Percentiles rank a stretch among this genome's conserved stretches.
phyloP scores from a whole-genome alignment of 352 stramenopile genomes.

The Globisporangium yorkense region DNA sequence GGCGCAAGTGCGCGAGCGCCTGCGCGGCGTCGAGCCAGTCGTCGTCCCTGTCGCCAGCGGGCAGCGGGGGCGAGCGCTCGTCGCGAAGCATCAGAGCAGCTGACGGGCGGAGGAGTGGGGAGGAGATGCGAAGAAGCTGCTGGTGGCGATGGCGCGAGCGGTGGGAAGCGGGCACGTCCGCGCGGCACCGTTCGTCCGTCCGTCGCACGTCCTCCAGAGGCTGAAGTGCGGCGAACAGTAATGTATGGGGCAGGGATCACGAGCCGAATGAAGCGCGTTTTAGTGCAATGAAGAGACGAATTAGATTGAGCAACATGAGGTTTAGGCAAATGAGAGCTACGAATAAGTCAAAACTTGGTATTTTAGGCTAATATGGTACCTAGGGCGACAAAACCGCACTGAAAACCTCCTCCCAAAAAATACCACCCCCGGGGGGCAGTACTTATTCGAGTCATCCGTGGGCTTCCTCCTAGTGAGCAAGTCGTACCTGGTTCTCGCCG shows the following conservation, averaged over 20 bases:
- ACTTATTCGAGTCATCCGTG: conserved; percentile 5
- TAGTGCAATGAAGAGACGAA: no score
- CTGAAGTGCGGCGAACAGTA: no score
- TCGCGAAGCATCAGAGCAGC: not conserved
- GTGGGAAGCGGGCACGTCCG: not conserved
- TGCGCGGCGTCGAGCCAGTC: conserved; percentile 14
- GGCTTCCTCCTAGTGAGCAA: conserved; percentile 17
- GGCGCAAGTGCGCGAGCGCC: conserved; percentile 29
- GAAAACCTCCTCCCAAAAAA: not conserved
- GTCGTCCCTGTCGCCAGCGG: conserved; percentile 9
- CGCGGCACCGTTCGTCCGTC: no score
- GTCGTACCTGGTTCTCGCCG: conserved; percentile 1
- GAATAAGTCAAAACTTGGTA: no score
- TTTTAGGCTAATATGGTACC: no score
- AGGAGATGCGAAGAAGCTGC: not conserved
- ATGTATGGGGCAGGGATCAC: no score
- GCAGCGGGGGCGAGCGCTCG: not conserved
- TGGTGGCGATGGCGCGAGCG: not conserved
- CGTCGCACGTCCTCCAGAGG: no score
- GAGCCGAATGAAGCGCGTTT: no score
- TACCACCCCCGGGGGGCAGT: conserved; percentile 1
- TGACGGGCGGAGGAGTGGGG: not conserved
- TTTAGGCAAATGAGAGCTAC: no score
- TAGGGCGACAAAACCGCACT: no score
- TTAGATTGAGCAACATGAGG: no score